These are phyloP conservation scores for Agarophyton chilense DNA, from an alignment of 23 red algal species.

Conservation along the genomic window DNA sequence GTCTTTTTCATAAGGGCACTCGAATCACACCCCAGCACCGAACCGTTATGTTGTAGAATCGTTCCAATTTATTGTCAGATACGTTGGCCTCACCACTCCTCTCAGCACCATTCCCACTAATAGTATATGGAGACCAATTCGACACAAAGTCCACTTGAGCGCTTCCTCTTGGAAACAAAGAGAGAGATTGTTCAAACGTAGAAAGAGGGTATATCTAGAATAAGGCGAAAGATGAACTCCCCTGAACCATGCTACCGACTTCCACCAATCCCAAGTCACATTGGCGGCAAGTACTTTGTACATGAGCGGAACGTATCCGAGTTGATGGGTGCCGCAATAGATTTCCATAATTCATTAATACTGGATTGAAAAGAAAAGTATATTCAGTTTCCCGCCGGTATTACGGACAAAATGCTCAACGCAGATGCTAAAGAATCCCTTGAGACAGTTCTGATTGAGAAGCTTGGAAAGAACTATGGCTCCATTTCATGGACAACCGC, in stretches of 20 bases:
- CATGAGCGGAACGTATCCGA: background rate
- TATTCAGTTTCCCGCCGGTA: background rate
- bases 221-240: background rate
- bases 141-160: background rate
- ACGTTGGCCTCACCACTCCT: no score
- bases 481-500: background rate
- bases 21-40: no score
- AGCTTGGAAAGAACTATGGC: constrained; percentile 3
- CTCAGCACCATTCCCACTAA: no score
- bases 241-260: background rate
- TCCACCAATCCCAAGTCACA: constrained; percentile 18
- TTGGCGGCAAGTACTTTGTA: background rate
- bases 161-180: constrained; percentile 1
- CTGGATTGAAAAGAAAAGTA: background rate
- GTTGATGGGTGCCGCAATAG: background rate
- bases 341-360: background rate
- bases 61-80: no score
- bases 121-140: background rate
- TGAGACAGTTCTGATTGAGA: background rate
- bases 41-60: no score
- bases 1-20: no score
- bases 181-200: background rate
- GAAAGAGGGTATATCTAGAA: background rate
- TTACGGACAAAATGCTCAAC: constrained; percentile 16
- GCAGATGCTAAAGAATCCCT: constrained; percentile 24